A percentile compares a stretch with the other conserved stretches of the same genome.
These are phyloP conservation scores for Termitomyces sp. DNA, from an alignment of 768 basidiomycete genomes.

Conservation along the genomic window DNA sequence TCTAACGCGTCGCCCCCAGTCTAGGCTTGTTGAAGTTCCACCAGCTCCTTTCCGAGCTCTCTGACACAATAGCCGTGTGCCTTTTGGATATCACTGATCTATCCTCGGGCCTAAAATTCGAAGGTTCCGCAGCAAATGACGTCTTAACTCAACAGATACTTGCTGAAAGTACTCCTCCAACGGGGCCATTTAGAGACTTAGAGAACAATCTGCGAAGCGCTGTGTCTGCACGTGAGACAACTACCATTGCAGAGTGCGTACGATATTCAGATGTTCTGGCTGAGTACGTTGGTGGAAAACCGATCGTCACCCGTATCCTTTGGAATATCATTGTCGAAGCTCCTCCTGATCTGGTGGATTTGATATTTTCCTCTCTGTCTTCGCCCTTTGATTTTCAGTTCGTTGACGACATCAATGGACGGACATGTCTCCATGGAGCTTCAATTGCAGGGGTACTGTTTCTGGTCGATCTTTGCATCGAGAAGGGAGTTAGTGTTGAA, in stretches of 20 bases:
- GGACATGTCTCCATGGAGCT: constrained; percentile 91
- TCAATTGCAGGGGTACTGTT: constrained; percentile 78
- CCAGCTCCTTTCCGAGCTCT: constrained; percentile 90
- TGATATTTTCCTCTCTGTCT: constrained; percentile 63
- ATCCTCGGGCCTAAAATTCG: constrained; percentile 69
- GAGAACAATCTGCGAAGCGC: constrained; percentile 84
- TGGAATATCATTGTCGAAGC: constrained; percentile 92
- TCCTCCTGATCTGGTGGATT: constrained; percentile 61
- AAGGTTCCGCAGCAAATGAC: constrained; percentile 72
- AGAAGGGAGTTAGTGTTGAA: constrained; percentile 62
- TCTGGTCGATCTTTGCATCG: constrained; percentile 77
- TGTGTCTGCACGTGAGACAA: constrained; percentile 53
- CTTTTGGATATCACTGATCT: constrained; percentile 76
- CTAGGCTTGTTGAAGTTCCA: constrained; percentile 4
- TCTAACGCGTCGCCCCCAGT: neutral
- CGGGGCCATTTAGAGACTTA: constrained; percentile 81
- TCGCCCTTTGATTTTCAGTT: constrained; percentile 84
- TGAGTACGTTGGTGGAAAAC: constrained; percentile 53
- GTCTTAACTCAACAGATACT: constrained; percentile 69
- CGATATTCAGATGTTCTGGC: constrained; percentile 63
- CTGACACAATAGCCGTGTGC: constrained; percentile 85
- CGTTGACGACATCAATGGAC: constrained; percentile 94
- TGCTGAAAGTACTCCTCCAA: constrained; percentile 52
- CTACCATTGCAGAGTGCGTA: constrained; percentile 64
- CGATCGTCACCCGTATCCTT: constrained; percentile 82